phyloP scores from a whole-genome alignment of 306 rosid species.

The Acacia confusa region DNA sequence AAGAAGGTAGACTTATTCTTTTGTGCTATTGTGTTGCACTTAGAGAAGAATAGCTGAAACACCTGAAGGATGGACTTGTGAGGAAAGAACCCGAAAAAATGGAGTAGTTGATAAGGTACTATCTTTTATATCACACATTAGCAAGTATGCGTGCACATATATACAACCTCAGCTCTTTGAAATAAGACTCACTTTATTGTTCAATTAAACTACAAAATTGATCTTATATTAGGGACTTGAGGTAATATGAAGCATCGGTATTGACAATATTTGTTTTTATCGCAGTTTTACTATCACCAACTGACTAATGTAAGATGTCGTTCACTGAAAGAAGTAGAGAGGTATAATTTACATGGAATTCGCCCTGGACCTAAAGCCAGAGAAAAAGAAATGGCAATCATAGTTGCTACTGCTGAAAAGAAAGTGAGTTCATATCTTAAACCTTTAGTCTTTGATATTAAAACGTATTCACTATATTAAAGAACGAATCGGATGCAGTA shows the following conservation, averaged over 20 bases:
- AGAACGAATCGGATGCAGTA: too few species aligned
- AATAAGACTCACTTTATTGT: too few species aligned
- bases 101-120: background rate
- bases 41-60: background rate
- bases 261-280: background rate
- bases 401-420: background rate
- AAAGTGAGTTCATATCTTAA: background rate
- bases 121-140: background rate
- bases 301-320: background rate
- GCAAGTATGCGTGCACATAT: too few species aligned
- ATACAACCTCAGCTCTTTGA: too few species aligned
- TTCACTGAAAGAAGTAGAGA: background rate
- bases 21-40: background rate
- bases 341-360: background rate
- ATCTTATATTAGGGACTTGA: too few species aligned
- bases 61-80: background rate
- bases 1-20: background rate
- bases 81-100: background rate
- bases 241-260: background rate
- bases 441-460: too few species aligned
- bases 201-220: too few species aligned
- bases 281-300: background rate
- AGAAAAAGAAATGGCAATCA: background rate
- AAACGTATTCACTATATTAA: too few species aligned
- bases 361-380: background rate